Evolutionary conservation across 495 filamentous ascomycete species (phyloP), one percentile per base, ranked within the genome.

Genomic region (Podospora fimiseda): DNA sequence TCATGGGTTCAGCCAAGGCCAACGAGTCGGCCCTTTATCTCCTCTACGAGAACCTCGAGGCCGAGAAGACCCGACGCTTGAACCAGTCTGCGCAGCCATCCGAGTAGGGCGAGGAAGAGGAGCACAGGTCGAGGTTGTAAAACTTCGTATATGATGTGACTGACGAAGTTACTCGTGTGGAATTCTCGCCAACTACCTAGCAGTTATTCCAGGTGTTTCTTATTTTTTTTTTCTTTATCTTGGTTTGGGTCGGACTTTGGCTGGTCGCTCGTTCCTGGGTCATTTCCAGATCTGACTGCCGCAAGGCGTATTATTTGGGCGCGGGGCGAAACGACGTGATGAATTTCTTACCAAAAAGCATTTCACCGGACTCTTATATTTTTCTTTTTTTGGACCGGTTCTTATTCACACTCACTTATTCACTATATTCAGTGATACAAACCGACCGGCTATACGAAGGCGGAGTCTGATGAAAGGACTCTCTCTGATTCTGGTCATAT

Each of bases 11-110:
- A 51, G 83, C 85, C 20, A 80, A 80, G 70, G 87, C 87, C 55
- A 97, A 97, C 63, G 93, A 98, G 74, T 90, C 90, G 58, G 93
- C 93, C 14, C 78, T 98, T 8, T 97, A 92, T 68, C 82, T 97
- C 33, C 80, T 98, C 45, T 98, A 98, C 73, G 93, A 98, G 79
- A 97, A 98, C 71, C 82, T 98, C 27, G 93, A 98, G 72, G 93
- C 90, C 15, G 93, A 98, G 78, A 98, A 98, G 79, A 89, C 89
- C 80, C 89, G 92, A 54, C 88, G 94, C 64, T 89, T 86, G 74
- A 87, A 93, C 70, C 59, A 62, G 33, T 53, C 58, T 9, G 68
- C 65, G 22, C 71, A 73, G 55, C 70, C 78, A 30, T 74, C 82
- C 52, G 86, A 90, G 73, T 87, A 94, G 70, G 80, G 74, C 49